Base-by-base conservation (phyloP, 495 filamentous ascomycete species). In the Neurospora sp. region DNA sequence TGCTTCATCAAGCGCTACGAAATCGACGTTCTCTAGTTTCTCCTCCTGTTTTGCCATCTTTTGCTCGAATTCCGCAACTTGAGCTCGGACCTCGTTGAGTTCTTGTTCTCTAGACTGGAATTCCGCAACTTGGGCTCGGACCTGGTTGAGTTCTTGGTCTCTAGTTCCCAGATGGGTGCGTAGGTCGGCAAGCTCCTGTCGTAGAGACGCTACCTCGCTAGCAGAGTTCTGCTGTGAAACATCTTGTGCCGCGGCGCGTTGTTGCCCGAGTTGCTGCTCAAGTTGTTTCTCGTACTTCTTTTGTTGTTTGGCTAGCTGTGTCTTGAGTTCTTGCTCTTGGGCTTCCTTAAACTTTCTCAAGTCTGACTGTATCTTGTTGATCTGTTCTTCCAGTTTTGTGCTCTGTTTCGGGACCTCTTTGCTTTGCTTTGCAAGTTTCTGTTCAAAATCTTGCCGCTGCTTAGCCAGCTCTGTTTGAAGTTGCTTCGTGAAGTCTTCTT, bases 11-110 rank as follows among this genome's bases (percentile, higher is more conserved):
- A 78, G 53, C 16, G 22, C 72, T 10, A 72, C 69, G 12, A 71
- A 44, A 69, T 76, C 74, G 7, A 73, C 44, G 7, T 31, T 39
- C 20, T 68, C 73, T 3, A 77, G 71, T 22, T 72, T 75, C 10
- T 53, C 18, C 35, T 71, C 70, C 5, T 75, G 73, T n/a, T 71
- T 69, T 5, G 71, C 48, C 22, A 72, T 41, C 39, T 68, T 42
- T 44, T 61, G 70, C 39, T 65, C 12, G 1, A 48, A 22, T n/a
- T 48, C n/a, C 44, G 44, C n/a, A 48, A 48, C n/a, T 11, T 48
- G 44, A 2, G 44, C 9, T 11, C 44, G n/a, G n/a, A 48, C n/a
- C 9, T 22, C n/a, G 44, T 48, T 22, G 44, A 48, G 44, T 48
- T 48, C 44, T 48, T 48, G 44, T 10, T 48, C 44, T 48, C 44